A percentile compares a stretch with the other conserved stretches of the same genome.
Conservation (phyloP, 306 rosid genomes). For the Comarum palustre region DNA sequence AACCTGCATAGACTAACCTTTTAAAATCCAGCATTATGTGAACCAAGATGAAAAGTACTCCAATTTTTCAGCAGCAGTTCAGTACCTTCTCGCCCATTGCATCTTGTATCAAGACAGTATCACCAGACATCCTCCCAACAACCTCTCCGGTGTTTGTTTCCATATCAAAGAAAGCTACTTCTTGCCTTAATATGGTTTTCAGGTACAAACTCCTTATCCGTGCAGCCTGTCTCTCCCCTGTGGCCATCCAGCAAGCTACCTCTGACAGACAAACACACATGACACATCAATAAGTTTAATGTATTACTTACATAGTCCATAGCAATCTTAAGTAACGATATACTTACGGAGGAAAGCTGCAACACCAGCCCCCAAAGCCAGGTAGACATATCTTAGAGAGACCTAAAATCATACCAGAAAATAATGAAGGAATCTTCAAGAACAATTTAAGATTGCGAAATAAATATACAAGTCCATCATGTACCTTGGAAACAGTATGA, state of each 20-base stretch:
- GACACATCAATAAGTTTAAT: neutral
- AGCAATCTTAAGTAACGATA: neutral
- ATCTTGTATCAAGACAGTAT: slow-evolving; percentile 67
- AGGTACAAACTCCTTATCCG: slow-evolving; percentile 74
- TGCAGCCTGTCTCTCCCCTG: slow-evolving; percentile 90
- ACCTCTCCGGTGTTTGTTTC: slow-evolving; percentile 91
- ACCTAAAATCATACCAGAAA: slow-evolving; percentile 37
- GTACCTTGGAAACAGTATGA: slow-evolving; percentile 57
- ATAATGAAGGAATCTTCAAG: neutral
- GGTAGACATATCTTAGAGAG: slow-evolving; percentile 55
- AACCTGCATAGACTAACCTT: slow-evolving; percentile 35
- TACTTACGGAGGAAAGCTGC: slow-evolving; percentile 79
- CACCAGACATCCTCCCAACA: slow-evolving; percentile 40
- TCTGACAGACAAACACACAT: slow-evolving; percentile 42
- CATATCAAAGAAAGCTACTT: slow-evolving; percentile 72
- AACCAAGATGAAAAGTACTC: neutral
- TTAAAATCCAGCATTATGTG: neutral
- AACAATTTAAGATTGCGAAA: neutral
- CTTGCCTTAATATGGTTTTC: slow-evolving; percentile 81
- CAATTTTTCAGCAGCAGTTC: neutral
- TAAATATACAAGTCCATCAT: neutral
- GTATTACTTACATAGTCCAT: neutral
- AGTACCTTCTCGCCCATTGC: slow-evolving; percentile 92
- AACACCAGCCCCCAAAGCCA: slow-evolving; percentile 53
- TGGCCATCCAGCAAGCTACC: slow-evolving; percentile 87